Conservation (phyloP, 192 early-diverging fungal genomes). For the Linnemannia zychae region DNA sequence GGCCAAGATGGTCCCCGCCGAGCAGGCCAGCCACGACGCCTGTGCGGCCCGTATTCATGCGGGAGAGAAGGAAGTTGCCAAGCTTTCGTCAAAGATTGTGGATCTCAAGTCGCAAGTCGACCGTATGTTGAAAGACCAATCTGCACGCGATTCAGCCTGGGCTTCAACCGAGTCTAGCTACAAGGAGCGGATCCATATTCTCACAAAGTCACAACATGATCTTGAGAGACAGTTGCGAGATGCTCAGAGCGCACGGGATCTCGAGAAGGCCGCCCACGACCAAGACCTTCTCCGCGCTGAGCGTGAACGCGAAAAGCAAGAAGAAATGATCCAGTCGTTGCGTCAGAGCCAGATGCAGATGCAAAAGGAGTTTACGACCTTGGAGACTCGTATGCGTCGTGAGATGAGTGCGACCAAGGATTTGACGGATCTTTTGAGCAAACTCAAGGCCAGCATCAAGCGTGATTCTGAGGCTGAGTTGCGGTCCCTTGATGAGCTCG, state of each 20-base stretch:
- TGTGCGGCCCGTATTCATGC: conserved; percentile 22
- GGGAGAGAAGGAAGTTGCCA: conserved; percentile 7
- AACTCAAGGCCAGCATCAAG: conserved; percentile 10
- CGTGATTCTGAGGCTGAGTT: conserved; percentile 24
- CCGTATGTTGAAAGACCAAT: neutral
- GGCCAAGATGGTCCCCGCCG: conserved; percentile 24
- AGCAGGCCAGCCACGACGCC: conserved; percentile 20
- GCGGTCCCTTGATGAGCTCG: conserved; percentile 15
- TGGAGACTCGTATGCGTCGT: conserved; percentile 17
- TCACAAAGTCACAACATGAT: neutral
- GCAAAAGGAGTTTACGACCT: conserved; percentile 18
- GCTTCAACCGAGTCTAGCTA: neutral
- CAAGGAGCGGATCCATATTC: conserved; percentile 8
- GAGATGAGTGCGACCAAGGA: conserved; percentile 26
- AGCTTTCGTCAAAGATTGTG: neutral
- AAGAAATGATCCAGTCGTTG: conserved; percentile 13
- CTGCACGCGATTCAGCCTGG: conserved; percentile 11
- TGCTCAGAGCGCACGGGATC: neutral
- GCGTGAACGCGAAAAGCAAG: neutral
- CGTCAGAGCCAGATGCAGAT: neutral
- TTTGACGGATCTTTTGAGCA: conserved; percentile 8
- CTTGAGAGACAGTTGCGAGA: conserved; percentile 15
- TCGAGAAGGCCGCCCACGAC: neutral
- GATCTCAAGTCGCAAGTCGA: conserved; percentile 3
- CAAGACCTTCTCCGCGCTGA: conserved; percentile 12